phyloP scores from a whole-genome alignment of 306 rosid species.

The Luffa aegyptiaca region DNA sequence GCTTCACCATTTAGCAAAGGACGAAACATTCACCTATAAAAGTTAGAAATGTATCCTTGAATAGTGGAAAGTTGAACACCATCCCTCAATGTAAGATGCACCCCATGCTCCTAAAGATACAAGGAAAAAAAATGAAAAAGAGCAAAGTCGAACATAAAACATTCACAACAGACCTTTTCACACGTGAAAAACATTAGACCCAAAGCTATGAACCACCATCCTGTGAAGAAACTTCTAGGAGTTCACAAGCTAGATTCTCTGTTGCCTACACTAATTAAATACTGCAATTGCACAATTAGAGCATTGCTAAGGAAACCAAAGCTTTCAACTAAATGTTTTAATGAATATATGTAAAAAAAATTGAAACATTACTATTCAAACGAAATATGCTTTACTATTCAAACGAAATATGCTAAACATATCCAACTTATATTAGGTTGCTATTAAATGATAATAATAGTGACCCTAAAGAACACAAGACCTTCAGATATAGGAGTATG shows the following conservation, averaged over 20 bases:
- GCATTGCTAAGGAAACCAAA: background rate
- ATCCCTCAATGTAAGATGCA: slow-evolving; percentile 27
- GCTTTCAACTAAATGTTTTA: background rate
- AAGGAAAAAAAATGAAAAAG: slow-evolving; percentile 10
- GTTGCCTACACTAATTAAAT: background rate
- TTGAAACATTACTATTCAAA: background rate
- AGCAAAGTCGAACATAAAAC: background rate
- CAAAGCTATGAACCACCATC: background rate
- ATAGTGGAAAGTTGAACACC: slow-evolving; percentile 43
- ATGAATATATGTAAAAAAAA: background rate
- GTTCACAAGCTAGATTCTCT: background rate
- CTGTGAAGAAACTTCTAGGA: background rate
- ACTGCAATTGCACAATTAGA: background rate
- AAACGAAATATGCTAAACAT: background rate
- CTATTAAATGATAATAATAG: background rate
- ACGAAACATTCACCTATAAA: slow-evolving; percentile 55
- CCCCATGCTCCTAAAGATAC: slow-evolving; percentile 28
- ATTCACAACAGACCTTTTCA: background rate
- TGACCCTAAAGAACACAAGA: background rate
- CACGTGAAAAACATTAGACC: background rate
- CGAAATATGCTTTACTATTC: background rate
- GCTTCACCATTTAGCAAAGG: slow-evolving; percentile 13
- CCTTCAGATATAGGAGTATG: background rate
- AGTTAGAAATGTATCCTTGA: slow-evolving; percentile 63
- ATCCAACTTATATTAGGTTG: background rate